Base-by-base conservation (phyloP, 352 stramenopile genomes). In the Elongisporangium anandrum region DNA sequence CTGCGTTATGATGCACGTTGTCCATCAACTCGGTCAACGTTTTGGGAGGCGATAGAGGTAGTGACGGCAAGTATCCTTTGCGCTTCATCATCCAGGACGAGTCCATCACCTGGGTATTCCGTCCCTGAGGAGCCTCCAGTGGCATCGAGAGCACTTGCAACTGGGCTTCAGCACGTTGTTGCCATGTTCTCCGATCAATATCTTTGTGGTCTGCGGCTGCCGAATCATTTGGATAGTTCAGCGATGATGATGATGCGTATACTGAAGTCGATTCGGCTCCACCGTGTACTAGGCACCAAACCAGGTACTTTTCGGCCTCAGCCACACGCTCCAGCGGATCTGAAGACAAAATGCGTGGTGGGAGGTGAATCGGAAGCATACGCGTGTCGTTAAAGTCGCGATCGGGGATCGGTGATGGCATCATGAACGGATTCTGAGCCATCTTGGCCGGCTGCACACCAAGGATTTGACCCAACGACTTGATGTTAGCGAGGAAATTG, bases 361-460 rank as follows among this genome's bases (percentile, higher is more conserved):
- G 57, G 1, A 61, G 65, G 52, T 56, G 54, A 69, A 63, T 79
- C 50, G 66, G 38, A 8, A 72, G 56, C 12, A 65, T 48, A 41
- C 69, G 57, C 17, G 82, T 20, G 16, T 61, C 58, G 26, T 57
- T 38, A 22, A 92, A 87, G 45, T 87, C 76, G 15, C 79, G 77
- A 47, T 86, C 75, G 6, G 76, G 56, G 59, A 88, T 87, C n/a
- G 81, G 70, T 20, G 69, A 58, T 20, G 85, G 81, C 75, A 90
- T 88, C 83, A 94, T 94, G 64, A 94, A 92, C 24, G 85, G 85
- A 51, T 94, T 94, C 49, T 90, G 79, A 54, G 77, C 77, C 80
- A 94, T 87, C 2, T 60, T 68, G 1, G 65, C 41, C 9, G 79
- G 63, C 17, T 83, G 75, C 20, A 94, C 71, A 17, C 80, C 80